A percentile compares a stretch with the other conserved stretches of the same genome.
These are phyloP conservation scores for Nemania serpens DNA, from an alignment of 2,329 filamentous ascomycete species.

Conservation along the genomic window DNA sequence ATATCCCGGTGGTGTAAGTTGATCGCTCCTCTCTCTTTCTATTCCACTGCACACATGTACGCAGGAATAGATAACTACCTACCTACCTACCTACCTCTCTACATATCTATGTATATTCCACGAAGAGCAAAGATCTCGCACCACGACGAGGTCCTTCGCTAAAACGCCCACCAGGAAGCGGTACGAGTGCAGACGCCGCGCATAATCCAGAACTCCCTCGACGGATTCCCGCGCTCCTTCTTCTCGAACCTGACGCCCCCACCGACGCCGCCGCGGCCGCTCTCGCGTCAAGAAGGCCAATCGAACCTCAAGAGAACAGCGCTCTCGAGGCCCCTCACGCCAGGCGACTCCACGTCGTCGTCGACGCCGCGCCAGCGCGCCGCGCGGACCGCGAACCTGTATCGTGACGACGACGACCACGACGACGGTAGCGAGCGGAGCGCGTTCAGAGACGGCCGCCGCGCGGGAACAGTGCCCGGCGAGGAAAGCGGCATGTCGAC, in stretches of 20 bases:
- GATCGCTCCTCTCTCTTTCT: background rate
- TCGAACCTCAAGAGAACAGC: slow-evolving; percentile 3
- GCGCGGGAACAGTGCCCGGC: no score
- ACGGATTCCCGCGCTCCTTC: slow-evolving; percentile 47
- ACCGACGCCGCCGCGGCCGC: slow-evolving; percentile 24
- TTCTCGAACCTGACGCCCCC: slow-evolving; percentile 48
- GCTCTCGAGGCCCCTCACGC: slow-evolving; percentile 11
- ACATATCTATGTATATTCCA: no score
- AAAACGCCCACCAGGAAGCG: slow-evolving; percentile 49
- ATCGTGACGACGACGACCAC: background rate
- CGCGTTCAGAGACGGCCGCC: no score
- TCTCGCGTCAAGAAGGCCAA: background rate
- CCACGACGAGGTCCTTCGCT: background rate
- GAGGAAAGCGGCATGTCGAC: no score
- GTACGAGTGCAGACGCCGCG: slow-evolving; percentile 54
- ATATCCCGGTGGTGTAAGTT: slow-evolving; percentile 44
- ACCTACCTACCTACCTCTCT: no score
- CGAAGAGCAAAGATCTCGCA: background rate
- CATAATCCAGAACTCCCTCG: slow-evolving; percentile 44
- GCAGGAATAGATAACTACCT: no score
- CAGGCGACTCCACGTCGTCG: slow-evolving; percentile 8
- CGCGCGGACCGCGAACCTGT: background rate
- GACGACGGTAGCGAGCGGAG: background rate
- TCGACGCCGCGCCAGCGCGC: background rate
- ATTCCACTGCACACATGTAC: background rate